Evolutionary conservation across 108 stramenopile species (phyloP).

Genomic region (Parmales sp.): DNA sequence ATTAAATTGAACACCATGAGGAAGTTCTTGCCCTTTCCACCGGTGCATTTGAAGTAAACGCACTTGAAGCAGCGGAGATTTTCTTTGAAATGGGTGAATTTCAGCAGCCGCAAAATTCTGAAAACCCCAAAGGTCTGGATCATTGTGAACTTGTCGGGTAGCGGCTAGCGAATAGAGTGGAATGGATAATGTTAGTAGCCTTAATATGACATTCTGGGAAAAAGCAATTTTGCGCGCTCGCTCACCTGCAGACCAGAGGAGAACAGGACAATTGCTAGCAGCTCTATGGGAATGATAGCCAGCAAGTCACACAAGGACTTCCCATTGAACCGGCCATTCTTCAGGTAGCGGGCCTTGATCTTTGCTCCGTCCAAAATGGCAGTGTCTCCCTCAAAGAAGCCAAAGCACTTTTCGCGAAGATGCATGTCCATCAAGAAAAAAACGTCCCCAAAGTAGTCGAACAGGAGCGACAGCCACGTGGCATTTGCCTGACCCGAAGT

Average conservation of each 20-base stretch:
- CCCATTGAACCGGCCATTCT: constrained; percentile 22
- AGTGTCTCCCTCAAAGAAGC: constrained; percentile 31
- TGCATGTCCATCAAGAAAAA: constrained; percentile 27
- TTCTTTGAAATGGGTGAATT: constrained; percentile 17
- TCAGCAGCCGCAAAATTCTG: background rate
- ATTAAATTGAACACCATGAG: constrained; percentile 31
- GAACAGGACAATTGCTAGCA: constrained; percentile 9
- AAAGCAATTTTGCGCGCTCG: constrained; percentile 30
- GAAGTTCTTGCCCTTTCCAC: constrained; percentile 25
- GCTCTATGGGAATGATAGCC: constrained; percentile 28
- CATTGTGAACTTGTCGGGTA: too few relatives aligned
- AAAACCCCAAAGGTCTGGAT: background rate
- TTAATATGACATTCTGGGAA: too few relatives aligned
- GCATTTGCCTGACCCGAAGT: too few relatives aligned
- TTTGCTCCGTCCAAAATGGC: constrained; percentile 20
- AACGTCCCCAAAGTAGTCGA: constrained; percentile 36
- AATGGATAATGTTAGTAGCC: too few relatives aligned
- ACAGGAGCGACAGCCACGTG: constrained; percentile 17
- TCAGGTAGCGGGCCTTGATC: constrained; percentile 26
- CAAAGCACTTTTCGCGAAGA: constrained; percentile 19
- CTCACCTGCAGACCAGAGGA: constrained; percentile 28
- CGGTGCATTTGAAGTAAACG: constrained; percentile 17
- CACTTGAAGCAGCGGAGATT: constrained; percentile 25
- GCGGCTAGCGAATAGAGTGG: too few relatives aligned
- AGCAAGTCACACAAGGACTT: constrained; percentile 33